Base-by-base conservation (phyloP, 1,284 basidiomycete genomes). In the Malassezia nana region DNA sequence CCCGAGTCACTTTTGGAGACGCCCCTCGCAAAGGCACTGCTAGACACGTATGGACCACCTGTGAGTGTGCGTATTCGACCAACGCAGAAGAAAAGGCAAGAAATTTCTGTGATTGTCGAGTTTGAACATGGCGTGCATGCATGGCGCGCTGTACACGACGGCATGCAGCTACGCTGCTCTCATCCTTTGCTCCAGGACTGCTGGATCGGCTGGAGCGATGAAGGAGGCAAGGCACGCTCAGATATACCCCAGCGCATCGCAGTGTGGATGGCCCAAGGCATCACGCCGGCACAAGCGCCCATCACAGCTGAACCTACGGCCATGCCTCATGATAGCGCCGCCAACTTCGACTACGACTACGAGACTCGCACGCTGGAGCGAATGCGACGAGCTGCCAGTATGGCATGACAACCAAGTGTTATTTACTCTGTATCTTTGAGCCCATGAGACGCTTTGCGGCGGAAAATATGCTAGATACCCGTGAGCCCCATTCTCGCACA, bases 361-460 rank as follows among this genome's bases (percentile, higher is more conserved):
- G 54, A 56, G 41, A 43, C 48, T 7, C 25, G 50, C 9, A 56
- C 54, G 8, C 35, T 56, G 1, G 38, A 22, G 16, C 54, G 54
- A 1, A 30, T 55, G 18, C 53, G 47, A 6, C 22, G 22, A 18
- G 53, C 47, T 4, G 48, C 48, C 7, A 22, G 26, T 25, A 26
- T 31, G 13, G 31, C 45, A 38, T 35, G 31, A 24, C 24, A 20
- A 12, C 8, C 33, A 24, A 22, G 38, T n/a, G 13, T 13, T 9
- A 20, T 20, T 33, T 46, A 38, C 33, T 51, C 49, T 20, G 62
- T 58, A 38, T 65, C 56, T 32, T 66, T 50, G 42, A 72, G 56
- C 8, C 69, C 69, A 32, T 72, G 66, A 8, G 63, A 60, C 3
- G 66, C 63, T 54, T 72, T 72, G 31, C 69, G 58, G 45, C 63